Percentiles rank a stretch among this genome's conserved stretches.
Evolutionary conservation across 179 eudicot species (phyloP).

Genomic region (Vitellaria paradoxa): DNA sequence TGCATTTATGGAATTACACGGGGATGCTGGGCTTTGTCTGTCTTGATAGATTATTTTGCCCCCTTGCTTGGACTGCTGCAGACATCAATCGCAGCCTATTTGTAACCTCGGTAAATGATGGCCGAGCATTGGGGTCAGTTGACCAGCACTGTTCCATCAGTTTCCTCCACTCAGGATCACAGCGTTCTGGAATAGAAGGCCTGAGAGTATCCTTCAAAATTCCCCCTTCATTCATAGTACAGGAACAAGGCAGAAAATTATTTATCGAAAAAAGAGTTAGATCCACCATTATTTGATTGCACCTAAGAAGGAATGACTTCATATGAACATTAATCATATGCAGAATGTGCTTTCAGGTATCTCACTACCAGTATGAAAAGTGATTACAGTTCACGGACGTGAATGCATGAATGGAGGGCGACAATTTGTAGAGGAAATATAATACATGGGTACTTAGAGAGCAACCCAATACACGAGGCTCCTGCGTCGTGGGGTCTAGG

Average conservation of each 20-base stretch:
- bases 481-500: no score
- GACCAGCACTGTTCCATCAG: slow-evolving; percentile 96
- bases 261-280: not conserved
- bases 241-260: slow-evolving; percentile 4
- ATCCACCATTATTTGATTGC: slow-evolving; percentile 1
- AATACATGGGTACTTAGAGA: no score
- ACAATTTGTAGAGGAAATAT: not conserved
- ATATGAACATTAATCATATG: not conserved
- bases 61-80: slow-evolving; percentile 38
- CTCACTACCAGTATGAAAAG: not conserved
- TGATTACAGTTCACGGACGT: no score
- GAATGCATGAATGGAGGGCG: not conserved
- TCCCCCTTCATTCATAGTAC: slow-evolving; percentile 51
- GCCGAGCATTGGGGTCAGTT: slow-evolving; percentile 65
- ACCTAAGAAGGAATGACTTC: slow-evolving; percentile 1
- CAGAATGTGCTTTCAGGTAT: not conserved
- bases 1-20: slow-evolving; percentile 9
- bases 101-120: slow-evolving; percentile 76
- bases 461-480: no score
- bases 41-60: slow-evolving; percentile 36
- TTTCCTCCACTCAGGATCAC: slow-evolving; percentile 78
- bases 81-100: slow-evolving; percentile 62
- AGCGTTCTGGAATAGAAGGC: slow-evolving; percentile 68
- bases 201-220: slow-evolving; percentile 83
- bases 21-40: slow-evolving; percentile 12